Evolutionary conservation across 257 asterid species (phyloP), one percentile per base, ranked within the genome.

Genomic region (Buddleja alternifolia): DNA sequence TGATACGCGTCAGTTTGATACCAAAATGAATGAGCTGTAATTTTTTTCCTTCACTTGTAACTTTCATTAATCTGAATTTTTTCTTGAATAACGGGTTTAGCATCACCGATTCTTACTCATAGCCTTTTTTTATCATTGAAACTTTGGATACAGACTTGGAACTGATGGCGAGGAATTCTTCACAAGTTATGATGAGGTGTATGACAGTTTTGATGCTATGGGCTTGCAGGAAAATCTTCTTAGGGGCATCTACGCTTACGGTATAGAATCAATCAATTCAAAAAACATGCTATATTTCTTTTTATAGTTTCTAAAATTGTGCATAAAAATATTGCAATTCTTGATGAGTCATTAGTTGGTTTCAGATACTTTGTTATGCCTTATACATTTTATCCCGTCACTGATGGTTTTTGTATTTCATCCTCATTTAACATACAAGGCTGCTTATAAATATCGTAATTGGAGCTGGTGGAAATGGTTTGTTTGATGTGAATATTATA

Each of bases 211-310:
- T 65, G 85, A 82, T 69, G 77, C 79, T 39, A 82, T 82, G 87
- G 83, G 85, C 60, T 70, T 82, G 78, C 85, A 76, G 75, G 87
- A 82, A 69, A 82, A 82, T 82, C 87, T 82, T 61, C 79, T 84
- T 6, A 76, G 90, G 70, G 90, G 90, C 73, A 84, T 84, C 74
- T 84, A 84, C 19, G 90, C 90, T 10, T 84, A 84, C 23, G 90
- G 90, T 84, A 84, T 24, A 39, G 50, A 15, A 68, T 7, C 48
- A 17, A 40, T 42, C 8, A 65, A 7, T 20, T 29, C 4, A 17
- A 34, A 8, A 40, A 16, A 6, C 9, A 14, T 48, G 1, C 23
- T 32, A 12, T 20, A 24, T 44, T 24, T 1, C 20, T 15, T 14
- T 10, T 19, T 15, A 36, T 66, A 11, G 6, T 60, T 37, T 70